Percentiles rank a stretch among this genome's conserved stretches.
phyloP scores from a whole-genome alignment of 306 rosid genomes.

The Pachyrhizus erosus region DNA sequence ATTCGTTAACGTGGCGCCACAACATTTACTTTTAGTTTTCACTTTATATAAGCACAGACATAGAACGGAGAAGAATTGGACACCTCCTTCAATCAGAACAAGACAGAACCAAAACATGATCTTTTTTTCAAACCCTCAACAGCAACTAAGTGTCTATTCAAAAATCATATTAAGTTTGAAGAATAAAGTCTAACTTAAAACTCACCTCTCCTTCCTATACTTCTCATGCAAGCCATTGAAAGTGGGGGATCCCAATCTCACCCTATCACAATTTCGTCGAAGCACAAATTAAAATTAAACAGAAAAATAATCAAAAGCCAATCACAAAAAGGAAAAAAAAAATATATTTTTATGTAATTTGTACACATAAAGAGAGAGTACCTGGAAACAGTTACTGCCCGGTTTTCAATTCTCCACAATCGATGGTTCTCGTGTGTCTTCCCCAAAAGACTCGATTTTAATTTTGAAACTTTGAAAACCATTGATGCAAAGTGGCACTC shows the following conservation, averaged over 20 bases:
- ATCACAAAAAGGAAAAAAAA: background rate
- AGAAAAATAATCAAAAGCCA: background rate
- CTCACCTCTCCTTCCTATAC: constrained; percentile 49
- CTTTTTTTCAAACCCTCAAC: constrained; percentile 6
- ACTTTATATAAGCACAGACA: constrained; percentile 30
- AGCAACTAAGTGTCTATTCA: constrained; percentile 35
- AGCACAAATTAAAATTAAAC: background rate
- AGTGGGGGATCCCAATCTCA: constrained; percentile 62
- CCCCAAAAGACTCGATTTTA: constrained; percentile 35
- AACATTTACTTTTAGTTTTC: constrained; percentile 19
- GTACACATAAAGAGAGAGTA: constrained; percentile 28
- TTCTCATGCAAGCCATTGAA: constrained; percentile 63
- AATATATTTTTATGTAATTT: background rate
- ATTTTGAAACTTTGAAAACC: constrained; percentile 21
- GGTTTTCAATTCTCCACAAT: constrained; percentile 62
- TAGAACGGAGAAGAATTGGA: constrained; percentile 12
- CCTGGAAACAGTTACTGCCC: constrained; percentile 50
- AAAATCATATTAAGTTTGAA: constrained; percentile 8
- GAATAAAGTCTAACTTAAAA: constrained; percentile 55
- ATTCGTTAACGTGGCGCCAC: constrained; percentile 35
- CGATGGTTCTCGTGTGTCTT: constrained; percentile 61
- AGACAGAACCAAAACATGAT: constrained; percentile 31
- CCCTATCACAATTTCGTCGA: constrained; percentile 11
- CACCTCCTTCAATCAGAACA: background rate
- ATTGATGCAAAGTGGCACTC: background rate